Evolutionary conservation across 306 rosid species (phyloP).

Genomic region (Cajanus cajan): DNA sequence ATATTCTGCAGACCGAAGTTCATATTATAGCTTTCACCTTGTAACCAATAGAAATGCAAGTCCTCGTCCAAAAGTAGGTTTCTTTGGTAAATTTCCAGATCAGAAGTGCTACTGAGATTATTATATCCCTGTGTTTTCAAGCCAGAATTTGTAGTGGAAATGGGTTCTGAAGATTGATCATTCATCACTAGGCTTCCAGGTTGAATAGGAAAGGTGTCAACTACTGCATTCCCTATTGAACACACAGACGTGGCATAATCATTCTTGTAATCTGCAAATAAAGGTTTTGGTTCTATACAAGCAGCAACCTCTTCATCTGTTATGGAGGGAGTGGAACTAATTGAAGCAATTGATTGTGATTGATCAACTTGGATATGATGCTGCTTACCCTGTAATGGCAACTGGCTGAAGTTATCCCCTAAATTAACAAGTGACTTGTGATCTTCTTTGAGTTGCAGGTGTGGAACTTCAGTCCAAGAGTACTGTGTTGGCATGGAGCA

Average conservation of each 20-base stretch:
- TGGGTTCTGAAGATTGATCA: slow-evolving; percentile 48
- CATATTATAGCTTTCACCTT: slow-evolving; percentile 52
- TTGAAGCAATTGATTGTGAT: slow-evolving; percentile 52
- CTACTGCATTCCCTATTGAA: slow-evolving; percentile 37
- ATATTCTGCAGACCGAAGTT: slow-evolving; percentile 51
- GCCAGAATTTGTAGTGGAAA: slow-evolving; percentile 42
- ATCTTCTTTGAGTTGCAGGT: slow-evolving; percentile 44
- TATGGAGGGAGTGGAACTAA: slow-evolving; percentile 45
- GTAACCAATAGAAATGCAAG: slow-evolving; percentile 50
- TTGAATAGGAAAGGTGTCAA: slow-evolving; percentile 52
- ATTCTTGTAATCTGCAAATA: slow-evolving; percentile 47
- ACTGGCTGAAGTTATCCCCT: slow-evolving; percentile 51
- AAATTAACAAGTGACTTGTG: slow-evolving; percentile 45
- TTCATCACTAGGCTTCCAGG: slow-evolving; percentile 42
- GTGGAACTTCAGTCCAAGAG: slow-evolving; percentile 55
- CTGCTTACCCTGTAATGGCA: slow-evolving; percentile 47
- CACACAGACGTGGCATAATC: slow-evolving; percentile 37
- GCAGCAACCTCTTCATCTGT: slow-evolving; percentile 40
- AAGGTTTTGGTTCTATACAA: slow-evolving; percentile 47
- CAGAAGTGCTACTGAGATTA: slow-evolving; percentile 49
- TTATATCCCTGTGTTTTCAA: slow-evolving; percentile 54
- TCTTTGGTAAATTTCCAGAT: slow-evolving; percentile 49
- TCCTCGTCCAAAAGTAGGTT: slow-evolving; percentile 61
- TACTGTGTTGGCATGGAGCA: slow-evolving; percentile 46
- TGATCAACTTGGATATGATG: slow-evolving; percentile 45